Evolutionary conservation across 2,329 filamentous ascomycete genomes (phyloP).

Genomic region (Anisogramma anomala): DNA sequence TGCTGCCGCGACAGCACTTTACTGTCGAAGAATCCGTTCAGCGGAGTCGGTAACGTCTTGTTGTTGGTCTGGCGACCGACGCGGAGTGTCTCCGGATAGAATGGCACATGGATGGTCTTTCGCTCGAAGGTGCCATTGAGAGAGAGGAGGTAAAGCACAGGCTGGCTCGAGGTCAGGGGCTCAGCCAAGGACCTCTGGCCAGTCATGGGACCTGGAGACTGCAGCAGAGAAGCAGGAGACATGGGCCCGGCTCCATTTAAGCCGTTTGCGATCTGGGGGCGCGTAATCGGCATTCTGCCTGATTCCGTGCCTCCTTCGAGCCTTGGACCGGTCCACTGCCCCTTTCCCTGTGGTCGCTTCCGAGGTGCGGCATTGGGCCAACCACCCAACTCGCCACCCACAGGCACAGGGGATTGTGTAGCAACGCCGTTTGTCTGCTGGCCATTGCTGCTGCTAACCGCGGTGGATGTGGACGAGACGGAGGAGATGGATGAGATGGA

Average conservation of each 20-base stretch:
- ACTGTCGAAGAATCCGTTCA: conserved; percentile 95
- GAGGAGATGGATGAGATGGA: conserved; percentile 61
- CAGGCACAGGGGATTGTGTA: conserved; percentile 30
- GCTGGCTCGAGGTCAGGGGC: conserved; percentile 50
- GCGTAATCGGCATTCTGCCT: conserved; percentile 27
- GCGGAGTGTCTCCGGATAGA: conserved; percentile 81
- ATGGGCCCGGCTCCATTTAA: conserved; percentile 31
- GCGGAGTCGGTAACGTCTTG: conserved; percentile 80
- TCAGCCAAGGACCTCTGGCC: conserved; percentile 52
- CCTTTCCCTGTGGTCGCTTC: conserved; percentile 41
- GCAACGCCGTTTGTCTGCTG: conserved; percentile 49
- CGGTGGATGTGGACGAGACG: conserved; percentile 49
- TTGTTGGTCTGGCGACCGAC: conserved; percentile 96
- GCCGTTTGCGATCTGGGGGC: conserved; percentile 30
- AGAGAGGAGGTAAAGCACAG: conserved; percentile 74
- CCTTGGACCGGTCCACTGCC: conserved; percentile 38
- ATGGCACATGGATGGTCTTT: conserved; percentile 90
- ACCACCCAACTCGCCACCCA: conserved; percentile 39
- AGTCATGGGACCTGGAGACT: conserved; percentile 27
- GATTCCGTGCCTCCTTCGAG: conserved; percentile 40
- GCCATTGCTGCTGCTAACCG: conserved; percentile 50
- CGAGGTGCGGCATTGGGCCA: conserved; percentile 39
- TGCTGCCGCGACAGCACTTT: conserved; percentile 95
- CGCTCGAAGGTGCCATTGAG: conserved; percentile 95
- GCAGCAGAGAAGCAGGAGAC: conserved; percentile 27